Percentiles rank a stretch among this genome's conserved stretches.
Conservation (phyloP, 2,329 filamentous ascomycete genomes). For the Fusarium xylarioides region DNA sequence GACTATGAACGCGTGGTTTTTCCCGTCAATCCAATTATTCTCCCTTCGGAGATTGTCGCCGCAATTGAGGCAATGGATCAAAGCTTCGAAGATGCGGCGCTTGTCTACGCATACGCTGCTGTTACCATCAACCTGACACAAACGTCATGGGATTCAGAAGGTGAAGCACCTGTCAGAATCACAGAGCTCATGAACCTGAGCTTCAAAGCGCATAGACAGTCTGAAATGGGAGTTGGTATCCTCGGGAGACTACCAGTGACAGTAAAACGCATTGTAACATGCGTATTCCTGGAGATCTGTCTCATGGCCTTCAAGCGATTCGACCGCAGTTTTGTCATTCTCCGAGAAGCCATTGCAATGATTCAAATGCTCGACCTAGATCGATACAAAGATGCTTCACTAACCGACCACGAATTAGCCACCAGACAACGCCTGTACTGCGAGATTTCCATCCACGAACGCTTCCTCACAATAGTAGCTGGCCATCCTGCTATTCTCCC, state of each 20-base stretch:
- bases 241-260: slow-evolving; percentile 51
- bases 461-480: slow-evolving; percentile 61
- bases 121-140: slow-evolving; percentile 50
- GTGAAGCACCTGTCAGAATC: slow-evolving; percentile 45
- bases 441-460: slow-evolving; percentile 66
- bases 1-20: slow-evolving; percentile 50
- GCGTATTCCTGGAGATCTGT: slow-evolving; percentile 62
- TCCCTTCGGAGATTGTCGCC: slow-evolving; percentile 43
- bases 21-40: slow-evolving; percentile 49
- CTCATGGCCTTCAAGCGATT: slow-evolving; percentile 59
- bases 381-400: slow-evolving; percentile 9
- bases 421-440: slow-evolving; percentile 60
- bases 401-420: slow-evolving; percentile 26
- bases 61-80: slow-evolving; percentile 47
- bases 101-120: slow-evolving; percentile 49
- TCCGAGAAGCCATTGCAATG: slow-evolving; percentile 58
- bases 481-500: slow-evolving; percentile 52
- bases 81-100: slow-evolving; percentile 47
- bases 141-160: slow-evolving; percentile 42
- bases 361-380: slow-evolving; percentile 36
- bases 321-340: slow-evolving; percentile 58
- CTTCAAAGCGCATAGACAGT: slow-evolving; percentile 42
- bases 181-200: slow-evolving; percentile 39
- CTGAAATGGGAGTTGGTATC: slow-evolving; percentile 42
- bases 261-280: slow-evolving; percentile 57